Base-by-base conservation (phyloP, 306 rosid genomes). In the Lotus japonicus region DNA sequence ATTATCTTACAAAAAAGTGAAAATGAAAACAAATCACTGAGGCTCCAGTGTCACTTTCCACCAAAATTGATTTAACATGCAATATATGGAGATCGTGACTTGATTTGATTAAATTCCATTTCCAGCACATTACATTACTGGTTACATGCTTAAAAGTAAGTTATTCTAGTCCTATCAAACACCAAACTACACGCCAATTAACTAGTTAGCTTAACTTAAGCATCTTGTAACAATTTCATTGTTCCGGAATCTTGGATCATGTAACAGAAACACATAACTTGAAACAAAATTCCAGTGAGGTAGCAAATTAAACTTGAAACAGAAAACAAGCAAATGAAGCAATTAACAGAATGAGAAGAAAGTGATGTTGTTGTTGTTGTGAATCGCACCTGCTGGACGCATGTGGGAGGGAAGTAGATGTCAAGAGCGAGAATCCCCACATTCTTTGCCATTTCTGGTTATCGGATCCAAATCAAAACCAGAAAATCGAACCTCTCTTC, bases 381-480 rank as follows among this genome's bases (percentile, higher is more conserved):
- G 36, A 31, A 31, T 31, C 4, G 0, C 44, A 92, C 99, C 97
- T 95, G 99, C 49, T 84, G 90, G 77, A 90, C 79, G 70, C 82
- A 90, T 19, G 84, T 68, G 11, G 92, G 90, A 71, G 99, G 99
- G 83, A 95, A 95, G 79, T 90, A 90, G 84, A 95, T 88, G 68
- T 95, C 97, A 55, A 87, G 28, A 61, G 97, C 99, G 86, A 95
- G 92, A 78, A 95, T 87, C 19, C 99, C 99, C 11, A 88, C 99
- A 68, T 88, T 85, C 72, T 87, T 84, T 17, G 88, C 95, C 98
- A 94, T 94, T 79, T 77, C 33, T 33, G 59, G 2, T 35, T 1
- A 1, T 31, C 39, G 28, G 8, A 58, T 49, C 15, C 23, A 28
- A 17, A 48, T 63, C 42, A 4, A 60, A n/a, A n/a, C n/a, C n/a